Conservation (phyloP, 345 rosid genomes). For the Lepidium aucheri region DNA sequence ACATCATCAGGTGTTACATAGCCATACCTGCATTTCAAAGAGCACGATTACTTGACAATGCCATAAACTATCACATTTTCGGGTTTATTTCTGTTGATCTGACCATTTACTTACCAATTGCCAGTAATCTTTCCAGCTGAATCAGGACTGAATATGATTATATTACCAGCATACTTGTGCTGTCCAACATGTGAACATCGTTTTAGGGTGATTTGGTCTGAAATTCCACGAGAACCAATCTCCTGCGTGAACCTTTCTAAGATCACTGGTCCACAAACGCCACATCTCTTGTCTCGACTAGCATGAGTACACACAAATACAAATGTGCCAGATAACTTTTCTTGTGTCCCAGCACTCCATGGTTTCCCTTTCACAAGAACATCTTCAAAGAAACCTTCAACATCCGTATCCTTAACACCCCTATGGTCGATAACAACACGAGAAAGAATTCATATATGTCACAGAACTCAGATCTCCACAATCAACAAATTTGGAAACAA, state of each 20-base stretch:
- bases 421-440: slow-evolving; percentile 23
- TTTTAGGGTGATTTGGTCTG: slow-evolving; percentile 49
- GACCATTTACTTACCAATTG: slow-evolving; percentile 51
- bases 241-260: slow-evolving; percentile 61
- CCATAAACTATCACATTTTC: not conserved
- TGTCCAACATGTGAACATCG: slow-evolving; percentile 91
- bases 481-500: not conserved
- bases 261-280: slow-evolving; percentile 89
- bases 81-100: not conserved
- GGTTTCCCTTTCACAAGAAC: slow-evolving; percentile 73
- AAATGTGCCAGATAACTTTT: slow-evolving; percentile 47
- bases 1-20: slow-evolving; percentile 93
- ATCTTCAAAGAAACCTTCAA: slow-evolving; percentile 67
- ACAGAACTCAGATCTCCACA: not conserved
- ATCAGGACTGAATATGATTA: slow-evolving; percentile 62
- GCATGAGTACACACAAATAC: slow-evolving; percentile 87
- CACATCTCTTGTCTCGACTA: slow-evolving; percentile 84
- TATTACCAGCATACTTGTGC: slow-evolving; percentile 91
- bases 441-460: not conserved
- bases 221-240: slow-evolving; percentile 54
- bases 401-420: slow-evolving; percentile 54
- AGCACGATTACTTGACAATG: not conserved
- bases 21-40: slow-evolving; percentile 64
- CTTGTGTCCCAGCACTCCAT: slow-evolving; percentile 53
- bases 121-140: slow-evolving; percentile 56